Percentiles rank a stretch among this genome's conserved stretches.
Conservation (phyloP, 257 asterid species). For the Euphrasia confusa region DNA sequence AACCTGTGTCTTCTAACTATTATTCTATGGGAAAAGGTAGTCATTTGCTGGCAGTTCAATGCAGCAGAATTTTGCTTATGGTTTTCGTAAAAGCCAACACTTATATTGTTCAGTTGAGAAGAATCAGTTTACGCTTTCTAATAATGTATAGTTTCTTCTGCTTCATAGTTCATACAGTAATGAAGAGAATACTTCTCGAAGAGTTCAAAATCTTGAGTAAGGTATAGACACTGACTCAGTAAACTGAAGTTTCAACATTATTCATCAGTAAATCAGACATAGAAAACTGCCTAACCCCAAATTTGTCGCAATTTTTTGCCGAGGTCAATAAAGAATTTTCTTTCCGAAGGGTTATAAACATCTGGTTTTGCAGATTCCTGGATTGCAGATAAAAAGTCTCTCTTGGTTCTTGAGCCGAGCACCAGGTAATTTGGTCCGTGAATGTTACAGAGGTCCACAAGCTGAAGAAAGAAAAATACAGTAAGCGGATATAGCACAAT, state of each 20-base stretch:
- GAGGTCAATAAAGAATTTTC: conserved; percentile 57
- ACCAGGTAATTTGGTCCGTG: conserved; percentile 54
- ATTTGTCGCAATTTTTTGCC: conserved; percentile 53
- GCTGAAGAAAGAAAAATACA: conserved; percentile 36
- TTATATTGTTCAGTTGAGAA: too few relatives aligned
- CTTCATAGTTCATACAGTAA: too few relatives aligned
- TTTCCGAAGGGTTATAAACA: conserved; percentile 50
- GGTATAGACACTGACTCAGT: too few relatives aligned
- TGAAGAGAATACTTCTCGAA: too few relatives aligned
- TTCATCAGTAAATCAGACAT: background rate
- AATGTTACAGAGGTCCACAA: conserved; percentile 56
- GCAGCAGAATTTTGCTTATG: too few relatives aligned
- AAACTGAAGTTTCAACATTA: too few relatives aligned
- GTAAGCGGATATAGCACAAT: background rate
- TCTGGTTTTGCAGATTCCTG: conserved; percentile 57
- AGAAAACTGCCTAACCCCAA: conserved; percentile 60
- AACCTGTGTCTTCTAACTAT: background rate
- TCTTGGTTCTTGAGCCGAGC: conserved; percentile 58
- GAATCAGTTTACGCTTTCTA: too few relatives aligned
- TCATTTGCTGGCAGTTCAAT: background rate
- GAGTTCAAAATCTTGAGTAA: too few relatives aligned
- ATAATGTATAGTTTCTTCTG: too few relatives aligned
- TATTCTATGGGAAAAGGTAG: background rate
- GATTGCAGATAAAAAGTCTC: conserved; percentile 50
- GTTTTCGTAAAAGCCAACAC: too few relatives aligned